phyloP scores from a whole-genome alignment of 208 protist species.

The Phytomonas sp. region DNA sequence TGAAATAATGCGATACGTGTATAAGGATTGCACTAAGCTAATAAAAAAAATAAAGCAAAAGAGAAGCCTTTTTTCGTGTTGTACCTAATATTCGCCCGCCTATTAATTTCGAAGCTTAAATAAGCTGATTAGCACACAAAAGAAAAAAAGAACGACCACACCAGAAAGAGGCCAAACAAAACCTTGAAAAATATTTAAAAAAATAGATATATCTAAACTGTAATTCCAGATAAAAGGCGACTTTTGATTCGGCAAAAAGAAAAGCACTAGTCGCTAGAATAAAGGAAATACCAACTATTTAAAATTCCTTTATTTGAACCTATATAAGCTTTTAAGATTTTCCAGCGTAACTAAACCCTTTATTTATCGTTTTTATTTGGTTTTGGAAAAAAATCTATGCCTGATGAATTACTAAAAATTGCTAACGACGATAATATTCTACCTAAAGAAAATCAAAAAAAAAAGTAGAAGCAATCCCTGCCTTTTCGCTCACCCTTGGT shows the following conservation, averaged over 20 bases:
- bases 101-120: neutral
- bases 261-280: neutral
- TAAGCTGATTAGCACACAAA: slow-evolving; percentile 5
- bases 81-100: neutral
- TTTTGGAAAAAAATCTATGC: neutral
- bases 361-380: neutral
- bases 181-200: neutral
- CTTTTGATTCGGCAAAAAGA: neutral
- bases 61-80: neutral
- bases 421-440: neutral
- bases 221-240: neutral
- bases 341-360: neutral
- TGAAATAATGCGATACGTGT: slow-evolving; percentile 5
- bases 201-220: neutral
- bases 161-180: neutral
- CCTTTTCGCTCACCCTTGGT: neutral
- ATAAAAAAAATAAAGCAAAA: slow-evolving; percentile 6
- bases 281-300: neutral
- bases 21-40: slow-evolving; percentile 5
- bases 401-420: slow-evolving; percentile 5
- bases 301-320: neutral
- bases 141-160: neutral
- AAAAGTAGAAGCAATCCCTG: neutral
- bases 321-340: neutral
- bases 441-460: slow-evolving; percentile 10